Evolutionary conservation across 1,139 yeast species (phyloP), one percentile per base, ranked within the genome.

Genomic region (Debaryomyces sp.): DNA sequence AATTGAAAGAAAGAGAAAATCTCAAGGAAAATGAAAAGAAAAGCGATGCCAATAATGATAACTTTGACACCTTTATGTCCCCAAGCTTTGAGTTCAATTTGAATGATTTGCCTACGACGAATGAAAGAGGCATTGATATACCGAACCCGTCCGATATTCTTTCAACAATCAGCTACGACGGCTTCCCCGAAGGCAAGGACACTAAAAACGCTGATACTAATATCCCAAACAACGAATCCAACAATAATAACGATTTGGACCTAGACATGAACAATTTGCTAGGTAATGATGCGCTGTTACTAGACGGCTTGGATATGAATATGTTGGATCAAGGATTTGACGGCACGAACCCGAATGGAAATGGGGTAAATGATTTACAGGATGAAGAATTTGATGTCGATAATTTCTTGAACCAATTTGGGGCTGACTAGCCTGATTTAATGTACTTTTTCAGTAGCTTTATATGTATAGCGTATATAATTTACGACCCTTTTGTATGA

Each of bases 371-470:
- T 21, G 71, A 67, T 30, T 23, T 34, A 10, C 36, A 41, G 44
- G 68, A 58, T 36, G 73, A 67, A 40, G 80, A 75, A 52, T 76
- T 76, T 57, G 80, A 76, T 53, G 80, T 76, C 38, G 81, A 76
- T 51, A 74, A 68, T 54, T 76, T 76, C 55, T 67, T 76, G 54
- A 75, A 74, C 54, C 80, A 76, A 55, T 75, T 75, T 58, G 78
- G 78, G 6, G 73, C 63, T 32, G 64, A 62, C 35, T 70, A 67
- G 36, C 61, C 49, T 22, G 15, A 8, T 18, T 10, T 27, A 6
- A 29, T 21, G n/a, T 8, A 37, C 12, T 5, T 35, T 9, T 15
- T 13, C 30, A 22, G 15, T 13, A 22, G 33, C 8, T 12, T 33
- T 15, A 33, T 27, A 29, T 33, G 23, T 34, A 30, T 24, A 8